phyloP scores from a whole-genome alignment of 129 eudicot genomes.

The Artemisia argyi region DNA sequence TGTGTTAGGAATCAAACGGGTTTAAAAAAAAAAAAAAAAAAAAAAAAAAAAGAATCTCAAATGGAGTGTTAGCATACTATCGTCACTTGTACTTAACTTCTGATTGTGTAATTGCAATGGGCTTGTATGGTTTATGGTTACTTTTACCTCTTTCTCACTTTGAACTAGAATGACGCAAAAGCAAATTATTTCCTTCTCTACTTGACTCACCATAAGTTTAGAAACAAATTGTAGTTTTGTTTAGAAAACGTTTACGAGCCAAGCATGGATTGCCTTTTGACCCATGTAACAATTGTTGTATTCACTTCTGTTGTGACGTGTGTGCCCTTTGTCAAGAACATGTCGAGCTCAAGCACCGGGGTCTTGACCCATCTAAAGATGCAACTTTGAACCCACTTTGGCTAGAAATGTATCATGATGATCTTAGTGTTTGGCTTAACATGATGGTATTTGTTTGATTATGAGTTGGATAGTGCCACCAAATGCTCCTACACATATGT shows the following conservation, averaged over 20 bases:
- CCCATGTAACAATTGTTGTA: slow-evolving; percentile 44
- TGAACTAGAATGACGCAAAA: too few species aligned
- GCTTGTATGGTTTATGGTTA: too few species aligned
- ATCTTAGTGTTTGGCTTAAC: not conserved
- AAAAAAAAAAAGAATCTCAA: too few species aligned
- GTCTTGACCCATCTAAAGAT: slow-evolving; percentile 40
- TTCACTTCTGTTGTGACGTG: slow-evolving; percentile 38
- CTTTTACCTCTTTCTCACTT: too few species aligned
- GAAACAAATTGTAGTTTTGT: too few species aligned
- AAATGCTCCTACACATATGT: slow-evolving; percentile 26
- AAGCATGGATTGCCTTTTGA: slow-evolving; percentile 29
- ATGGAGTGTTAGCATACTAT: too few species aligned
- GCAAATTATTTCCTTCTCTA: too few species aligned
- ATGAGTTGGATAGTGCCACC: slow-evolving; percentile 37
- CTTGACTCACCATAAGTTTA: too few species aligned
- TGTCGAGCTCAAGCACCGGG: slow-evolving; percentile 40
- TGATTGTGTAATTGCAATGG: too few species aligned
- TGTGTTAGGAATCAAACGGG: too few species aligned
- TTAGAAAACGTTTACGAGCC: not conserved
- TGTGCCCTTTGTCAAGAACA: slow-evolving; percentile 50
- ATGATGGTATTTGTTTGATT: not conserved
- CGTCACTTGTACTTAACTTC: too few species aligned
- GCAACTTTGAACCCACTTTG: not conserved
- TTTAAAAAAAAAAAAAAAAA: too few species aligned
- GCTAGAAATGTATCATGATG: not conserved